A percentile compares a stretch with the other conserved stretches of the same genome.
phyloP scores from a whole-genome alignment of 768 basidiomycete species.

The Boletus pseudopeckii region DNA sequence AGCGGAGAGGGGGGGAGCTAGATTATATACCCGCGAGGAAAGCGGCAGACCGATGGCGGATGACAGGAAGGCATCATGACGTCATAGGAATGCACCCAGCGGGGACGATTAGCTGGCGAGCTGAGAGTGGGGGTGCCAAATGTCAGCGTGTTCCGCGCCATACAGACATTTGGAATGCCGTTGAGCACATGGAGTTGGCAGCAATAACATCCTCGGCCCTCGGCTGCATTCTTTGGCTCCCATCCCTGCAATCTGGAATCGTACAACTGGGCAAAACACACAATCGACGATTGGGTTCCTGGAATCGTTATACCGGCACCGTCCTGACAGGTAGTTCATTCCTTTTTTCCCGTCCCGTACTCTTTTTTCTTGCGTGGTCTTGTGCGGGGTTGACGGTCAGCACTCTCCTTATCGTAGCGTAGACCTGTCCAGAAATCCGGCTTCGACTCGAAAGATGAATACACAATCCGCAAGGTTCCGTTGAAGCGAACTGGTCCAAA shows the following conservation, averaged over 20 bases:
- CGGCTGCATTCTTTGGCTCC: neutral
- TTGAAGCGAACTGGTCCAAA: neutral
- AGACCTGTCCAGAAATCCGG: neutral
- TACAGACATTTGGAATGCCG: conserved; percentile 1
- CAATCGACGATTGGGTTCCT: neutral
- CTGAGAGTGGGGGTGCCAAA: neutral
- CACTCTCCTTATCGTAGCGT: neutral
- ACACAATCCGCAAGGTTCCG: neutral
- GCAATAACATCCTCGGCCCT: neutral
- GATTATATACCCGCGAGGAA: conserved; percentile 23
- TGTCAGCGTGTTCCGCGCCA: neutral
- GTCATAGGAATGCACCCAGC: conserved; percentile 14
- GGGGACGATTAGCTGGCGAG: neutral
- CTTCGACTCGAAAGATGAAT: neutral
- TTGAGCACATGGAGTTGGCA: neutral
- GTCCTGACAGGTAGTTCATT: neutral
- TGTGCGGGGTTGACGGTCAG: too few relatives aligned
- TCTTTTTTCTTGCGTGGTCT: neutral
- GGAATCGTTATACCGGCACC: neutral
- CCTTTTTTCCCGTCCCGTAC: neutral
- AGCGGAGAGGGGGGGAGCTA: neutral
- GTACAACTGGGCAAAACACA: too few relatives aligned
- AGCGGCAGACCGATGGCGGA: conserved; percentile 9
- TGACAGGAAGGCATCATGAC: conserved; percentile 14
- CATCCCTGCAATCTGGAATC: neutral